These are phyloP conservation scores for Amanita fuliginea DNA, from an alignment of 768 basidiomycete genomes.

Conservation along the genomic window DNA sequence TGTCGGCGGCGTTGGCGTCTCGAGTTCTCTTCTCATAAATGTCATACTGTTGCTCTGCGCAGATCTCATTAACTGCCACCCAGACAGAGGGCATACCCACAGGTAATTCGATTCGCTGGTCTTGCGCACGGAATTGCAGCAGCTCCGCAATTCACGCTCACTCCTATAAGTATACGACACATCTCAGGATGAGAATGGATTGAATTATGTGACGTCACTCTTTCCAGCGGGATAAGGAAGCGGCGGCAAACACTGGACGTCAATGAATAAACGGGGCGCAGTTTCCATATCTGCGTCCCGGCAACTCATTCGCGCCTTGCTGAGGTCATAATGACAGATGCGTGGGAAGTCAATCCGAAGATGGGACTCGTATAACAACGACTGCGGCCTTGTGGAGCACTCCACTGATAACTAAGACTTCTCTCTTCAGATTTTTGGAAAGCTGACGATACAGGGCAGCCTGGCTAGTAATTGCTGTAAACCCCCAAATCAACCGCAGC, in stretches of 20 bases:
- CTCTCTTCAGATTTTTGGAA: no score
- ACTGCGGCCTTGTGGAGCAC: no score
- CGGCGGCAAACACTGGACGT: background rate
- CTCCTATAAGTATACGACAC: background rate
- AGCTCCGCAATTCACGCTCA: background rate
- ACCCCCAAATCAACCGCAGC: no score
- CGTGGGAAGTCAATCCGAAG: no score
- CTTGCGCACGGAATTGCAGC: no score
- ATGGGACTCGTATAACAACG: no score
- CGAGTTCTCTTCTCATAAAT: background rate
- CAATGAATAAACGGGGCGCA: background rate
- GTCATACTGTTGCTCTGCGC: background rate
- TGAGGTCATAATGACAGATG: background rate
- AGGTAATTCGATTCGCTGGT: background rate
- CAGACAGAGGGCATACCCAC: background rate
- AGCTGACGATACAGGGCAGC: no score
- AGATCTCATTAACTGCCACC: background rate
- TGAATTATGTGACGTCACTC: conserved; percentile 4
- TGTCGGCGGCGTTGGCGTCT: background rate
- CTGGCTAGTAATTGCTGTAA: no score
- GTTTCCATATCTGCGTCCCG: background rate
- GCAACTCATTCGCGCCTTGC: background rate
- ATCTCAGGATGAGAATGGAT: background rate
- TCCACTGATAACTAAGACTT: no score
- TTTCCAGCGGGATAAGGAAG: background rate